A percentile compares a stretch with the other conserved stretches of the same genome.
Evolutionary conservation across 176 grass and related monocot genomes (phyloP).

Genomic region (Carex littledalei): DNA sequence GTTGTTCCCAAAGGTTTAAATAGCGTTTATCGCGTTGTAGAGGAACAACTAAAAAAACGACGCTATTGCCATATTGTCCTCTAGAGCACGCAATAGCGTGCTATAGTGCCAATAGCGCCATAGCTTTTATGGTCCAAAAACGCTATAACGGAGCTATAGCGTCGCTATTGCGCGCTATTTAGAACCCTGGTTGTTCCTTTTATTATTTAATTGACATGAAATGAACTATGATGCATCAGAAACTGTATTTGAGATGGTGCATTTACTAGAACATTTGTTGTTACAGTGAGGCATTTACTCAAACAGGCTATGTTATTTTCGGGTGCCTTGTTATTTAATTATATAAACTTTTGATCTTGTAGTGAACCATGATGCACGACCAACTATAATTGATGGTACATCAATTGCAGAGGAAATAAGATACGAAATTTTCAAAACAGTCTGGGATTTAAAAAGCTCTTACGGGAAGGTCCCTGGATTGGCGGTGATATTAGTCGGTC

Average conservation of each 20-base stretch:
- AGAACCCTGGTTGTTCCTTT: neutral
- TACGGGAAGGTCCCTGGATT: constrained; percentile 60
- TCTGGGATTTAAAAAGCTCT: constrained; percentile 43
- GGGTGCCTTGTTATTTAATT: neutral
- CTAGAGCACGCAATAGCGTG: too few species aligned
- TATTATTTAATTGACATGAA: neutral
- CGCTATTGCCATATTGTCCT: too few species aligned
- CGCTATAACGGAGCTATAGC: too few species aligned
- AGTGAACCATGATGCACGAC: constrained; percentile 26
- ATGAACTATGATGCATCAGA: neutral
- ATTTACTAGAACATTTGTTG: neutral
- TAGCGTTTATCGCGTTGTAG: too few species aligned
- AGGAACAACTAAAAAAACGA: neutral
- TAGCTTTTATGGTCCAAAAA: too few species aligned
- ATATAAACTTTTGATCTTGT: neutral
- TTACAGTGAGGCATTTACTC: neutral
- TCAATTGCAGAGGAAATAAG: constrained; percentile 78
- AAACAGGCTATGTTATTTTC: neutral
- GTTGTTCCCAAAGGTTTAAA: too few species aligned
- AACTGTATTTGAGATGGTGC: neutral
- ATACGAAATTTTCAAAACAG: constrained; percentile 53
- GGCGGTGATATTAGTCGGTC: constrained; percentile 73
- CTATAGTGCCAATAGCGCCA: too few species aligned
- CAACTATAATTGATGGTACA: constrained; percentile 75
- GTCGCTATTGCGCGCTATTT: neutral